Percentiles rank a stretch among this genome's conserved stretches.
These are phyloP conservation scores for Incumbomyces lentus DNA, from an alignment of 2,329 filamentous ascomycete species.

Conservation along the genomic window DNA sequence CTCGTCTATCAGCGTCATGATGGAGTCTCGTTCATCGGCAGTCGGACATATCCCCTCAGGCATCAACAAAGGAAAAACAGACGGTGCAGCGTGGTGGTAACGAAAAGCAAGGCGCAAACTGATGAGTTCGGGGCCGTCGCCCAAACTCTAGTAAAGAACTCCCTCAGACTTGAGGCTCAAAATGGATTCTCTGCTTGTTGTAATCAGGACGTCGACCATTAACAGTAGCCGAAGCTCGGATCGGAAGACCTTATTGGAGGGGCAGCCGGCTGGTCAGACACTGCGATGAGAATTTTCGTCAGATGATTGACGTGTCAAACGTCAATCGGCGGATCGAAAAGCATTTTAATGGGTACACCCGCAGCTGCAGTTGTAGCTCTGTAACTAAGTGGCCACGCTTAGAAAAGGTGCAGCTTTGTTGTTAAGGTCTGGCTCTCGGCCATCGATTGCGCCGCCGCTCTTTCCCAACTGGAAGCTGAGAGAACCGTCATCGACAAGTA, in stretches of 20 bases:
- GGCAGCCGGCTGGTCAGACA: conserved; percentile 11
- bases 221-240: background rate
- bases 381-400: conserved; percentile 7
- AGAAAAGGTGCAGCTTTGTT: background rate
- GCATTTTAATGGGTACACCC: conserved; percentile 4
- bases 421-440: background rate
- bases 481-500: too few species aligned
- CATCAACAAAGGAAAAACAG: background rate
- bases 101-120: conserved; percentile 5
- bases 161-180: conserved; percentile 30
- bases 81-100: background rate
- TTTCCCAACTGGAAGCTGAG: too few species aligned
- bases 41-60: background rate
- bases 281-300: conserved; percentile 14
- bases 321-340: conserved; percentile 9
- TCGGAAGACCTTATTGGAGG: background rate
- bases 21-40: background rate
- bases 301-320: conserved; percentile 20
- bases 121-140: background rate
- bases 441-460: too few species aligned
- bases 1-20: conserved; percentile 32
- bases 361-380: conserved; percentile 8
- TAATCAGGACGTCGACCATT: conserved; percentile 60
- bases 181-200: conserved; percentile 61
- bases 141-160: background rate